Evolutionary conservation across 257 asterid genomes (phyloP).

Genomic region (Fraxinus anomala): DNA sequence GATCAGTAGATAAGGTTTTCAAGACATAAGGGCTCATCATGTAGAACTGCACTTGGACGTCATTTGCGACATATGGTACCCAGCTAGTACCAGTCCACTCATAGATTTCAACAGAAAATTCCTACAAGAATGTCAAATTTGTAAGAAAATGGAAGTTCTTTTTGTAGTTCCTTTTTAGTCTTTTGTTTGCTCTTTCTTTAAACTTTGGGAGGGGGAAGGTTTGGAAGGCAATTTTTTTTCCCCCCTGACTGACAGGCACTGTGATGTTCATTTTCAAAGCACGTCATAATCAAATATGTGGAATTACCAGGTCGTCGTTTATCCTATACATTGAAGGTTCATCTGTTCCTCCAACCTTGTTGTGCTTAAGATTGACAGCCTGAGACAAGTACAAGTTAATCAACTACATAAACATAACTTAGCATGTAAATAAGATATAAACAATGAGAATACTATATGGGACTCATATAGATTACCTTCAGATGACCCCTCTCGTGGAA

Average conservation of each 20-base stretch:
- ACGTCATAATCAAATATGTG: background rate
- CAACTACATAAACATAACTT: constrained; percentile 13
- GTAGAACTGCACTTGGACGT: constrained; percentile 84
- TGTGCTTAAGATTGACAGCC: constrained; percentile 77
- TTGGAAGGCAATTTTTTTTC: background rate
- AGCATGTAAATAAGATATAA: constrained; percentile 14
- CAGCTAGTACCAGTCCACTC: constrained; percentile 83
- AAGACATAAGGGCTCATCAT: constrained; percentile 93
- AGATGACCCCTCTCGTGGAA: constrained; percentile 92
- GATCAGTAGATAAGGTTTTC: constrained; percentile 75
- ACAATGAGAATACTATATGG: background rate
- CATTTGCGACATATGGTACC: constrained; percentile 80
- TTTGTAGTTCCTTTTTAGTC: background rate
- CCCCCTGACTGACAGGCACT: background rate
- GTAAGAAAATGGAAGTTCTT: background rate
- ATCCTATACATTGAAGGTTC: constrained; percentile 82
- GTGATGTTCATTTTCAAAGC: background rate
- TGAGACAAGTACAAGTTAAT: constrained; percentile 28
- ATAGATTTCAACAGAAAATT: constrained; percentile 65
- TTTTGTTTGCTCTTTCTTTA: background rate
- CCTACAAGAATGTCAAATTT: constrained; percentile 45
- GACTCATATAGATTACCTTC: constrained; percentile 49
- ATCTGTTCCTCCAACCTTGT: constrained; percentile 67
- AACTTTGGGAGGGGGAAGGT: too few relatives aligned
- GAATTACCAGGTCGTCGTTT: constrained; percentile 77